Base-by-base conservation (phyloP, 768 basidiomycete genomes). In the Lentinula guzmanii region DNA sequence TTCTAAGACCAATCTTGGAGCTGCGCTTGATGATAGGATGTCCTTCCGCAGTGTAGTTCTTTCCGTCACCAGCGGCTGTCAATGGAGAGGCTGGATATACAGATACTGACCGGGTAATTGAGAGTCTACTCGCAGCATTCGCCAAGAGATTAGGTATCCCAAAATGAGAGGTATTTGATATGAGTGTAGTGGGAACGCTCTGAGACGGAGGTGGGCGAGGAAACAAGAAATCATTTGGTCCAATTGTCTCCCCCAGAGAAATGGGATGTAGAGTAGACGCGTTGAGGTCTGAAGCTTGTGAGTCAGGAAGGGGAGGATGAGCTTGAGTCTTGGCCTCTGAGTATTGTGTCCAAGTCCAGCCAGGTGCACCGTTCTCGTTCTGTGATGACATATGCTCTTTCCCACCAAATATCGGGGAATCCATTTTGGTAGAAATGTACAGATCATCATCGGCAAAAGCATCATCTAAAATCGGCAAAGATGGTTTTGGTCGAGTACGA, bases 321-420 rank as follows among this genome's bases (percentile, higher is more conserved):
- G 69, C 60, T 33, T 65, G 61, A 24, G 67, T 52, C 9, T 65
- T 61, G 16, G 34, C 42, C 46, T 77, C 79, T 35, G 76, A 68
- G 65, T 84, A 85, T 64, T 82, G 81, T 0, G 82, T 78, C 84
- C 84, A 86, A 54, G 77, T 78, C 81, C 84, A 87, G 16, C 77
- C 69, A 5, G 79, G 76, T 6, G 73, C 77, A 51, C 79, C 76
- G 58, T 72, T 74, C n/a, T 75, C 75, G 65, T 74, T 65, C 28
- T 72, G 68, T 1, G 84, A 81, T 2, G 82, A 80, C 39, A 81
- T 72, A 46, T 78, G 67, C 65, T 91, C 89, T 66, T 85, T 85
- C 1, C 90, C 89, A n/a, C 90, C 89, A 65, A 92, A 91, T 39
- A 91, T 73, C 28, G 87, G 88, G 2, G 89, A 90, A 28, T 86